Evolutionary conservation across 23 red algal species (phyloP).

Genomic region (Cyanidium caldarium): DNA sequence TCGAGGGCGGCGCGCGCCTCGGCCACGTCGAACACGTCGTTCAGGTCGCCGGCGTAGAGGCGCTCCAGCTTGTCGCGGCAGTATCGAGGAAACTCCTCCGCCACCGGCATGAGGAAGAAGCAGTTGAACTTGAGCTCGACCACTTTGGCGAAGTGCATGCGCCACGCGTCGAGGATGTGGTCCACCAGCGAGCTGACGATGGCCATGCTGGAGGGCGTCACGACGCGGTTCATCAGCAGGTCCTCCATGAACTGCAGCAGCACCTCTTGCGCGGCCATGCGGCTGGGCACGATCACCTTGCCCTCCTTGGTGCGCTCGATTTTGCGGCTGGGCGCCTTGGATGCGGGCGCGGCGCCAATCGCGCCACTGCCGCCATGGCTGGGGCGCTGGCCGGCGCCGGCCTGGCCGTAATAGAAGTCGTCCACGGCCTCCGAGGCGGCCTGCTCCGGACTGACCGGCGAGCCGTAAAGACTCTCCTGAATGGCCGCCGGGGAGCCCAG

Average conservation of each 20-base stretch:
- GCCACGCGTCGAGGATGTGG: slow-evolving; percentile 1
- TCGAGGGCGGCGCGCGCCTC: background rate
- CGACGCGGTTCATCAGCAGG: background rate
- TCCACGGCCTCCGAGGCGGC: slow-evolving; percentile 1
- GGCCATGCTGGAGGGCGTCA: slow-evolving; percentile 7
- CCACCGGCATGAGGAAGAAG: slow-evolving; percentile 6
- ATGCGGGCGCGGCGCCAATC: background rate
- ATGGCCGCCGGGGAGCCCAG: background rate
- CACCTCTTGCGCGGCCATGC: background rate
- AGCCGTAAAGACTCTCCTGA: slow-evolving; percentile 2
- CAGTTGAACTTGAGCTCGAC: slow-evolving; percentile 8
- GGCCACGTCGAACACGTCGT: background rate
- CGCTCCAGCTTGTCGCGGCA: slow-evolving; percentile 4
- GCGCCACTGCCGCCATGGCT: background rate
- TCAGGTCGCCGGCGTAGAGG: background rate
- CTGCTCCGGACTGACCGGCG: slow-evolving; percentile 4
- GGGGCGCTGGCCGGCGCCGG: background rate
- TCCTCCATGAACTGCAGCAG: slow-evolving; percentile 7
- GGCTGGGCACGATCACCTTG: slow-evolving; percentile 4
- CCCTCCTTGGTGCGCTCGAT: background rate
- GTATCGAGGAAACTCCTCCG: background rate
- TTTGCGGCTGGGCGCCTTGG: background rate
- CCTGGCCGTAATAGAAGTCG: background rate
- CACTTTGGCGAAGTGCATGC: slow-evolving; percentile 6
- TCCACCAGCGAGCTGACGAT: background rate